phyloP scores from a whole-genome alignment of 2,329 filamentous ascomycete species.

The Xylariaceae sp. region DNA sequence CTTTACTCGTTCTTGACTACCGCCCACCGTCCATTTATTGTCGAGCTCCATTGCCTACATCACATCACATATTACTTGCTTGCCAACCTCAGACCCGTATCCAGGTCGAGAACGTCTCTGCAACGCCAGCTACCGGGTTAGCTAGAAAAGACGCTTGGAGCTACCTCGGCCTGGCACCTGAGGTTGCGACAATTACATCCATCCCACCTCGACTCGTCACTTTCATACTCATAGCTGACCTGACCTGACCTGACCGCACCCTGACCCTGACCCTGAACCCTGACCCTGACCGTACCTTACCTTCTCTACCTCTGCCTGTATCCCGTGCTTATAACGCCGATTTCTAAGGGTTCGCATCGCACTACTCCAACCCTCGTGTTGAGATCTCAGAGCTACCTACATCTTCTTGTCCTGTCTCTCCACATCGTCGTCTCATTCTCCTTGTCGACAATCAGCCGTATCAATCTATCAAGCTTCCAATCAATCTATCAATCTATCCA shows the following conservation, averaged over 20 bases:
- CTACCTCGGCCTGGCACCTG: slow-evolving; percentile 25
- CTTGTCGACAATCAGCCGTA: not conserved
- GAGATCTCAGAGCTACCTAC: slow-evolving; percentile 7
- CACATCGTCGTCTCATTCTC: not conserved
- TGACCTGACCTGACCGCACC: too few species aligned
- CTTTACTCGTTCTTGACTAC: too few species aligned
- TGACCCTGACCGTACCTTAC: too few species aligned
- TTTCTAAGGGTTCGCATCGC: slow-evolving; percentile 22
- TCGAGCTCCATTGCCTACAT: not conserved
- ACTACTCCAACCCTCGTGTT: slow-evolving; percentile 16
- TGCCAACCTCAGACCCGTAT: not conserved
- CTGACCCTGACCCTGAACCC: too few species aligned
- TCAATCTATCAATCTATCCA: slow-evolving; percentile 16
- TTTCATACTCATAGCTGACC: not conserved
- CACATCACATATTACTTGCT: not conserved
- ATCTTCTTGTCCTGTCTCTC: not conserved
- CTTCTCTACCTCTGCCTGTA: not conserved
- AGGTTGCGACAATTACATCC: slow-evolving; percentile 14
- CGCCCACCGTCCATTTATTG: not conserved
- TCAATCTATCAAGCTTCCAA: slow-evolving; percentile 3
- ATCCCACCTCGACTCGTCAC: not conserved
- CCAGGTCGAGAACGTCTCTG: not conserved
- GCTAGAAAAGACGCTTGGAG: slow-evolving; percentile 35
- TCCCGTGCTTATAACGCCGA: slow-evolving; percentile 8
- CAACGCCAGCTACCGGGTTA: slow-evolving; percentile 33